Conservation (phyloP, 192 early-diverging fungal genomes). For the Backusella westeae region DNA sequence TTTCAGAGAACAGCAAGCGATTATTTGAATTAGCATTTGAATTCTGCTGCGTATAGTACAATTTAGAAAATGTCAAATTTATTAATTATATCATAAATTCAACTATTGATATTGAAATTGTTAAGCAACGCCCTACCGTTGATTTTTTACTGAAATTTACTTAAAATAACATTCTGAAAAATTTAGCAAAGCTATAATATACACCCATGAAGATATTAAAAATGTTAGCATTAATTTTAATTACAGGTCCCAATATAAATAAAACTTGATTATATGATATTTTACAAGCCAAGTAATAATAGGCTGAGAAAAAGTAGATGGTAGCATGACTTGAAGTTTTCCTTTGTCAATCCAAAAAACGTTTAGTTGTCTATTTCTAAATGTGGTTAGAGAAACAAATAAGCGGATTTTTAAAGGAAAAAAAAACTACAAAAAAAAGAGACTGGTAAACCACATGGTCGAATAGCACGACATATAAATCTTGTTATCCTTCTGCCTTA, state of each 20-base stretch:
- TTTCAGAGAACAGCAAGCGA: not conserved
- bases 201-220: not conserved
- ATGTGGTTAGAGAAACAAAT: not conserved
- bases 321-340: not conserved
- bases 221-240: not conserved
- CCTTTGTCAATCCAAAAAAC: not conserved
- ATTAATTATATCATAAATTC: not conserved
- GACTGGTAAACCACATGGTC: not conserved
- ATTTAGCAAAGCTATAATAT: not conserved
- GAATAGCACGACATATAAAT: not conserved
- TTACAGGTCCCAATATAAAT: not conserved
- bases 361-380: not conserved
- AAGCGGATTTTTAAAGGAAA: not conserved
- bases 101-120: not conserved
- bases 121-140: not conserved
- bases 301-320: not conserved
- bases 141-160: not conserved
- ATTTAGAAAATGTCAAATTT: constrained; percentile 3
- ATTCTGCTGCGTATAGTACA: not conserved
- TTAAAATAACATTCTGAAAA: not conserved
- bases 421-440: not conserved
- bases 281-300: not conserved
- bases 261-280: not conserved
- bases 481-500: not conserved
- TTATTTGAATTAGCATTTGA: not conserved